Base-by-base conservation (phyloP, 305 asterid species). In the Rubia peregrina region DNA sequence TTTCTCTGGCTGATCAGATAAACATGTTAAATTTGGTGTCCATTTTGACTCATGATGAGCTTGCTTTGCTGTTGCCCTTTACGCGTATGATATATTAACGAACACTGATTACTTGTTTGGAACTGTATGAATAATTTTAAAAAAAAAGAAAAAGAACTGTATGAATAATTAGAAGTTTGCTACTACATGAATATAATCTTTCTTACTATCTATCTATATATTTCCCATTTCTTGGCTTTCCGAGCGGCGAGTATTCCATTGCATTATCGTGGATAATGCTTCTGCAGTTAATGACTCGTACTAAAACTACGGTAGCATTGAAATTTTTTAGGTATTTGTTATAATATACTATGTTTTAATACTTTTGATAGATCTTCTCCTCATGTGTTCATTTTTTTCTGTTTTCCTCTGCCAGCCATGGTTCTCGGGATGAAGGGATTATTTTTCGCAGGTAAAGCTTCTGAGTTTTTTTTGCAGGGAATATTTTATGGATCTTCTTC, bases 371-470 rank as follows among this genome's bases (percentile, higher is more conserved):
- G 19, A 62, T 62, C 44, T 76, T 80, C 61, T 74, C 62, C 67
- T 65, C 63, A 74, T 75, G 83, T 49, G 38, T 41, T 66, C 40
- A 7, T n/a, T n/a, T 67, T 65, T n/a, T 30, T 33, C 21, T 36
- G 48, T 69, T 67, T 38, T 38, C 44, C 55, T 74, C 40, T 51
- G 14, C 12, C 82, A 88, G 97, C 96, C 44, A 44, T 87, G 26
- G 75, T 86, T 74, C 78, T 94, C 68, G 96, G 95, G 71, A 79
- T 85, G 90, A 71, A 81, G 98, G 79, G 95, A 91, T 73, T 88
- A 77, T 48, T 91, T 89, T 83, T 67, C 82, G 77, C 86, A 87
- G 91, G 99, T 81, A 81, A 80, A 42, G 79, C 74, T 68, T 42
- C 68, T 44, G 57, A 70, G 57, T n/a, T 51, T 56, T 72, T 51